Evolutionary conservation across 768 basidiomycete species (phyloP).

Genomic region (Candolleomyces eurysporus): DNA sequence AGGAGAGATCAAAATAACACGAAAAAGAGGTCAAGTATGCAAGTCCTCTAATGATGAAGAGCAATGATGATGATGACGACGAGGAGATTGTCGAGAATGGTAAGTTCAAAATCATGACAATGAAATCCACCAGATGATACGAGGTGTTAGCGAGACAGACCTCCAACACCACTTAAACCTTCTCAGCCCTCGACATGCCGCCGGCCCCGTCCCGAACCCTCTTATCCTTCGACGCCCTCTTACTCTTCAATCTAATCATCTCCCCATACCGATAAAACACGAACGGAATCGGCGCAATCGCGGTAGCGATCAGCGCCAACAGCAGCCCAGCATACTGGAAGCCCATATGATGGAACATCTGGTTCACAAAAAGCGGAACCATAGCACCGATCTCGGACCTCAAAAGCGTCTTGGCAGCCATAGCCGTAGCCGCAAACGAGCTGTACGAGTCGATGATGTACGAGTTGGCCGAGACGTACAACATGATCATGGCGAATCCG

Average conservation of each 20-base stretch:
- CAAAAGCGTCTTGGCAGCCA: slow-evolving; percentile 43
- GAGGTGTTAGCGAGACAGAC: no score
- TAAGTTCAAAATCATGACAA: no score
- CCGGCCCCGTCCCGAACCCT: no score
- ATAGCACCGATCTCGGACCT: slow-evolving; percentile 34
- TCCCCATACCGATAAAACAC: slow-evolving; percentile 41
- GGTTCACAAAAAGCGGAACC: slow-evolving; percentile 38
- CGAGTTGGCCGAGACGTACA: slow-evolving; percentile 43
- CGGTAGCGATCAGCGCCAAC: slow-evolving; percentile 30
- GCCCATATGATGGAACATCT: slow-evolving; percentile 41
- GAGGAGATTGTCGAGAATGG: no score
- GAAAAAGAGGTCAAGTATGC: no score
- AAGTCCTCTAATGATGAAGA: no score
- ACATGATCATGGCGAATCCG: slow-evolving; percentile 40
- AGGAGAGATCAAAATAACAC: no score
- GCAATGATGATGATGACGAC: no score
- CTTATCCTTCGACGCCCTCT: no score
- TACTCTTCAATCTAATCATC: slow-evolving; percentile 31
- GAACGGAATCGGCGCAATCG: slow-evolving; percentile 39
- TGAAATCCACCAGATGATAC: no score
- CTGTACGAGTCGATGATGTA: slow-evolving; percentile 45
- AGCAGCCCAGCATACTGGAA: slow-evolving; percentile 40
- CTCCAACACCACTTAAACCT: no score
- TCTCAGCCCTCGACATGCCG: no score
- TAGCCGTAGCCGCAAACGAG: slow-evolving; percentile 41